Evolutionary conservation across 352 stramenopile genomes (phyloP).

Genomic region (Globisporangium takayamanum): DNA sequence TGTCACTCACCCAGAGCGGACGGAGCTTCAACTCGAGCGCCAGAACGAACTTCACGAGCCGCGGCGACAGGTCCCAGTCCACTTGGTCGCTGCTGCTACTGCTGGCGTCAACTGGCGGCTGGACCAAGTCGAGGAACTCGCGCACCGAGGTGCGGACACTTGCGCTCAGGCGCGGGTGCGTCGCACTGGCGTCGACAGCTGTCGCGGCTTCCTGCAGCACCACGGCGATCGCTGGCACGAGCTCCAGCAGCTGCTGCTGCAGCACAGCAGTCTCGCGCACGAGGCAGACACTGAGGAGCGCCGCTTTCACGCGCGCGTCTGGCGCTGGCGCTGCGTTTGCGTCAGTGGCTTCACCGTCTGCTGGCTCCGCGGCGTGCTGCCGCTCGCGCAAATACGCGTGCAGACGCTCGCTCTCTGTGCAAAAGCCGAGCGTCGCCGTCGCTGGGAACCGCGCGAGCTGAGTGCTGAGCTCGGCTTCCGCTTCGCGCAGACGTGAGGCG

Average conservation of each 20-base stretch:
- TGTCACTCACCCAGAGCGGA: conserved; percentile 14
- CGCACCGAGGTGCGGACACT: not conserved
- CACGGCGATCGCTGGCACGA: conserved; percentile 15
- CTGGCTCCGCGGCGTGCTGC: not conserved
- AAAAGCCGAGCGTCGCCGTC: conserved; percentile 2
- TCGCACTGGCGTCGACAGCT: conserved; percentile 11
- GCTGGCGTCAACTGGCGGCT: not conserved
- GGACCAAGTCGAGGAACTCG: not conserved
- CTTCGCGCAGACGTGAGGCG: not conserved
- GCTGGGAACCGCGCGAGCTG: conserved; percentile 1
- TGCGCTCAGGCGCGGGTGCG: not conserved
- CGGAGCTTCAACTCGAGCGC: conserved; percentile 21
- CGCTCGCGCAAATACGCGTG: not conserved
- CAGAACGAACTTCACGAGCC: conserved; percentile 22
- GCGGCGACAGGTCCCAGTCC: conserved; percentile 15
- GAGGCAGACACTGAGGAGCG: conserved; percentile 22
- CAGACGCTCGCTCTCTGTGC: conserved; percentile 1
- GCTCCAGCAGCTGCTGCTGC: conserved; percentile 21
- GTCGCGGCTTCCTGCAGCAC: conserved; percentile 8
- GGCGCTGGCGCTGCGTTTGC: not conserved
- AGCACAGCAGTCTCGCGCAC: conserved; percentile 23
- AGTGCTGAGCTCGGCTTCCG: not conserved
- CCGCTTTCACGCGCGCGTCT: not conserved
- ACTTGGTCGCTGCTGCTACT: not conserved
- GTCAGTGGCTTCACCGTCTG: not conserved